Base-by-base conservation (phyloP, 805 yeast genomes). In the Diddensiella santjacobensis region DNA sequence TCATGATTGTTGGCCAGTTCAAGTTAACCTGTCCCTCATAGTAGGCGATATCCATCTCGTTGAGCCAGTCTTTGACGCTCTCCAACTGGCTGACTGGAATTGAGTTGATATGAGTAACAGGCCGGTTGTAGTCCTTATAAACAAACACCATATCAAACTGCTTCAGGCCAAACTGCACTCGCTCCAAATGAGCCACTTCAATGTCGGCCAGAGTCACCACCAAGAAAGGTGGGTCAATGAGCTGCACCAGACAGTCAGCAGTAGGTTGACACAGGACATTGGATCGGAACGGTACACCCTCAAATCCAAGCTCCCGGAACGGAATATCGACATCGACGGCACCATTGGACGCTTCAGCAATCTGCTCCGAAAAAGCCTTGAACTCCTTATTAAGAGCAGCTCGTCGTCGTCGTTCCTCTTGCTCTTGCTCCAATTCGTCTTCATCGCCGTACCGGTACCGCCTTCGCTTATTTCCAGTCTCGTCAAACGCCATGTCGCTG, bases 381-480 rank as follows among this genome's bases (percentile, higher is more conserved):
- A 90, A 93, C 68, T 93, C 98, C 66, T 85, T 87, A 70, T 93
- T 96, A 60, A 93, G 78, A 33, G 87, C 79, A 20, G 87, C 85
- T 60, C 95, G 86, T 69, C 96, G 79, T 68, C 91, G 78, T 71
- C 97, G 83, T 71, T 93, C 99, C 67, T 93, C 98, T 70, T 91
- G 97, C 71, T 93, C 99, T 69, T 91, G 97, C 69, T 93, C 98
- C 55, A 93, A 74, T 70, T 93, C 99, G 67, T 93, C 99, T 67
- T 93, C 99, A 66, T 93, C 99, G 41, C 99, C 99, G 64, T 93
- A 93, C 62, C 93, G 71, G 56, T 78, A 79, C 23, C 40, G 26
- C 20, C 51, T 11, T 57, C 83, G 74, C 53, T 96, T 83, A 52
- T 88, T 90, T 55, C 97, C 96, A 17, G 99, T 93, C 69, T 93